Evolutionary conservation across 306 rosid genomes (phyloP).

Genomic region (Cicer pinnatifidum): DNA sequence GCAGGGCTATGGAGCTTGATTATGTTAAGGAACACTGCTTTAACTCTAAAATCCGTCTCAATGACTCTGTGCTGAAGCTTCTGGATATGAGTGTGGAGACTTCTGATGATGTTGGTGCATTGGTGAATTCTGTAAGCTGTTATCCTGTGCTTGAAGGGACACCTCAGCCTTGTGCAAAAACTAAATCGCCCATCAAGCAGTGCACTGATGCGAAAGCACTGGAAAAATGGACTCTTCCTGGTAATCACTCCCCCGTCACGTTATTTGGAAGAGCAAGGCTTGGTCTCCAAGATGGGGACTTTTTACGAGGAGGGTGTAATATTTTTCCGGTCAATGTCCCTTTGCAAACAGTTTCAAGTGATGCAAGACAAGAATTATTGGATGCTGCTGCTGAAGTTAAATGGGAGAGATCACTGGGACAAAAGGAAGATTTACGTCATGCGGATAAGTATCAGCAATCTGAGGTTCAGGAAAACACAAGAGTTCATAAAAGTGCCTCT

Average conservation of each 20-base stretch:
- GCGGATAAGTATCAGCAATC: constrained; percentile 36
- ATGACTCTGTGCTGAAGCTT: constrained; percentile 63
- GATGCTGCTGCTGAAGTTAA: constrained; percentile 41
- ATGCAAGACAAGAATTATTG: constrained; percentile 41
- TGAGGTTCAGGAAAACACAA: constrained; percentile 46
- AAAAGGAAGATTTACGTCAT: constrained; percentile 30
- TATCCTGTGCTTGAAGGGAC: constrained; percentile 48
- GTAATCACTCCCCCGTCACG: constrained; percentile 56
- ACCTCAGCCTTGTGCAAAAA: constrained; percentile 42
- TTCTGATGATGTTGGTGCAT: constrained; percentile 44
- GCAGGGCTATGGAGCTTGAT: constrained; percentile 74
- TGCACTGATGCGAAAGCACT: constrained; percentile 43
- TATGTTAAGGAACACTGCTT: constrained; percentile 70
- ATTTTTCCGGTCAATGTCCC: constrained; percentile 37
- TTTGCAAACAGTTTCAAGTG: constrained; percentile 44
- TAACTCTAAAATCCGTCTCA: constrained; percentile 46
- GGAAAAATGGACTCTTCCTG: constrained; percentile 47
- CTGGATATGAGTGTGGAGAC: constrained; percentile 55
- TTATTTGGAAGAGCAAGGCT: constrained; percentile 84
- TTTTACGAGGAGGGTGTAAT: constrained; percentile 46
- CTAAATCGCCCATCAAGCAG: constrained; percentile 52
- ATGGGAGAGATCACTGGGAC: constrained; percentile 39
- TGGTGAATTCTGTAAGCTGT: constrained; percentile 41
- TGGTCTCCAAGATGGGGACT: constrained; percentile 49
- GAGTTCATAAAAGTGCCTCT: constrained; percentile 41